These are phyloP conservation scores for Nectriaceae sp. DNA, from an alignment of 2,329 filamentous ascomycete genomes.

Conservation along the genomic window DNA sequence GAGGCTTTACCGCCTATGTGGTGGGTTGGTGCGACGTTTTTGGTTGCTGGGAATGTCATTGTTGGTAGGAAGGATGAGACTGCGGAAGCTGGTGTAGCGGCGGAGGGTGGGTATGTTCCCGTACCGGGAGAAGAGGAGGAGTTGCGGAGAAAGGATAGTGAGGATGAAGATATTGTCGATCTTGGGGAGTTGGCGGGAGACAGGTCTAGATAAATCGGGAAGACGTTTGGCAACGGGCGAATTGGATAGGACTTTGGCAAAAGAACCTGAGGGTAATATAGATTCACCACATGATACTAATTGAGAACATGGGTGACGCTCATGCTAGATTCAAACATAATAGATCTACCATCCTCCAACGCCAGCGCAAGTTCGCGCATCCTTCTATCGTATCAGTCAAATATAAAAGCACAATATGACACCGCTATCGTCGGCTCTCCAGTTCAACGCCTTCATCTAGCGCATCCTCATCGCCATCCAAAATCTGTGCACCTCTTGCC, in stretches of 20 bases:
- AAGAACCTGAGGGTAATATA: too few species aligned
- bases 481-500: conserved; percentile 48
- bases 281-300: too few species aligned
- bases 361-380: conserved; percentile 20
- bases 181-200: conserved; percentile 30
- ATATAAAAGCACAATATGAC: conserved; percentile 3
- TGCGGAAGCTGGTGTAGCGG: conserved; percentile 21
- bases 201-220: conserved; percentile 17
- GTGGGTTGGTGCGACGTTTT: conserved; percentile 72
- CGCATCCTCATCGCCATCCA: conserved; percentile 45
- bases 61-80: conserved; percentile 69
- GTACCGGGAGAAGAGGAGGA: conserved; percentile 27
- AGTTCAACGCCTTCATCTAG: conserved; percentile 46
- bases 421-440: conserved; percentile 35
- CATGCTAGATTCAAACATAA: conserved; percentile 12
- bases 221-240: too few species aligned
- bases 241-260: not conserved
- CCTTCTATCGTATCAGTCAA: conserved; percentile 16
- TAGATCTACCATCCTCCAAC: conserved; percentile 19
- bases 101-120: conserved; percentile 32
- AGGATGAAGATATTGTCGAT: conserved; percentile 39
- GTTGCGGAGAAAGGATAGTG: conserved; percentile 22
- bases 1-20: conserved; percentile 72
- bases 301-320: too few species aligned
- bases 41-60: conserved; percentile 77